These are phyloP conservation scores for Lactarius indigo DNA, from an alignment of 768 basidiomycete species.

Conservation along the genomic window DNA sequence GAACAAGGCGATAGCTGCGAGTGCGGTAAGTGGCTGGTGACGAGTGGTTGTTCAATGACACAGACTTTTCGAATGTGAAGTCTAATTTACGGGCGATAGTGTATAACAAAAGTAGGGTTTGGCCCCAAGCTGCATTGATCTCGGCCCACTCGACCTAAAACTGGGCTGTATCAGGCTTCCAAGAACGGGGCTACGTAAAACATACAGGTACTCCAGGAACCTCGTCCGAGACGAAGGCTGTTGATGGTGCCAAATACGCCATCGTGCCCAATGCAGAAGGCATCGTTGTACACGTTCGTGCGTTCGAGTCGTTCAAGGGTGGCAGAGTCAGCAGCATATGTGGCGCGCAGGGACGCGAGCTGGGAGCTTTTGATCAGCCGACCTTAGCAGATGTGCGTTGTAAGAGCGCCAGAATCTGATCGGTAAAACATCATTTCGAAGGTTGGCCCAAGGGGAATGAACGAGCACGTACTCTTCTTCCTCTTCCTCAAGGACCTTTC, in stretches of 20 bases:
- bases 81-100: conserved; percentile 91
- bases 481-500: conserved; percentile 69
- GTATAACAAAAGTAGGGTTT: conserved; percentile 86
- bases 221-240: conserved; percentile 84
- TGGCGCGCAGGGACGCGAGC: conserved; percentile 67
- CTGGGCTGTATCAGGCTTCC: conserved; percentile 14
- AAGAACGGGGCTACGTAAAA: conserved; percentile 17
- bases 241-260: conserved; percentile 98
- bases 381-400: conserved; percentile 64
- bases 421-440: conserved; percentile 6
- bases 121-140: conserved; percentile 98
- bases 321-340: conserved; percentile 72
- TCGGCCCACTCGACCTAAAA: conserved; percentile 93
- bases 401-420: conserved; percentile 78
- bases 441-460: background rate
- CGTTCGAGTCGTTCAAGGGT: conserved; percentile 82
- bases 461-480: conserved; percentile 67
- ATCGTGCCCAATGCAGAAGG: conserved; percentile 93
- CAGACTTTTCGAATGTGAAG: conserved; percentile 81
- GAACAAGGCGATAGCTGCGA: conserved; percentile 79
- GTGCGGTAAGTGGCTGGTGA: conserved; percentile 13
- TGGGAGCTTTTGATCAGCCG: conserved; percentile 65
- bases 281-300: conserved; percentile 94
- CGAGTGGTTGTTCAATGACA: conserved; percentile 7
- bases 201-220: conserved; percentile 78